Base-by-base conservation (phyloP, 2,329 filamentous ascomycete genomes). In the Lomentospora prolificans region DNA sequence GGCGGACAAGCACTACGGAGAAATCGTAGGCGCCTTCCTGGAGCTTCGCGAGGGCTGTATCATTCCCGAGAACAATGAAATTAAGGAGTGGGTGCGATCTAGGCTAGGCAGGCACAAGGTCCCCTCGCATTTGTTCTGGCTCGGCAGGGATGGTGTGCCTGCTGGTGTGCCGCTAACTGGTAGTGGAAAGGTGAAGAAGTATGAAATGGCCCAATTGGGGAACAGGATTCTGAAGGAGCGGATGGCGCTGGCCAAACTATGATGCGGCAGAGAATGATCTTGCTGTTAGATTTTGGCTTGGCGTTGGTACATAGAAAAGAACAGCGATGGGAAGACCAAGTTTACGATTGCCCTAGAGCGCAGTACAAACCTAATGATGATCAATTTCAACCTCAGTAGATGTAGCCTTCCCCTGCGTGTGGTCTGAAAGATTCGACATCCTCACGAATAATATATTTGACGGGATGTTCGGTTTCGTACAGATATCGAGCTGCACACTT, bases 51-150 rank as follows among this genome's bases (percentile, higher is more conserved):
- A 72, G 22, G 65, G 65, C 46, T 60, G 53, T 39, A 61, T 61
- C 48, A 59, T 57, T 61, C 81, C 78, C 1, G 67, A 68, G 0
- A 75, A 77, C 52, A 72, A 77, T 4, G 79, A 84, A 59, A 66
- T 87, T n/a, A 72, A 77, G 14, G 74, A 78, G 46, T 87, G 84
- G 84, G 82, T 82, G 1, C 75, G 80, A 53, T 70, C 79, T 61
- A 77, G 74, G 33, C 74, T 88, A 5, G 84, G 84, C 1, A 72
- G 77, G 36, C 84, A 87, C 65, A 88, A 88, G 70, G 82, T 85
- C 3, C 87, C 88, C 0, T 73, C 80, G 7, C 79, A 90, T 66
- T 67, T 91, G n/a, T 90, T 90, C 65, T 89, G 87, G 79, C 75
- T 91, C 25, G 88, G 87, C 0, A 72, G 80, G 60, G 76, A 77